Percentiles rank a stretch among this genome's conserved stretches.
phyloP scores from a whole-genome alignment of 306 rosid genomes.

The Prunus davidiana region DNA sequence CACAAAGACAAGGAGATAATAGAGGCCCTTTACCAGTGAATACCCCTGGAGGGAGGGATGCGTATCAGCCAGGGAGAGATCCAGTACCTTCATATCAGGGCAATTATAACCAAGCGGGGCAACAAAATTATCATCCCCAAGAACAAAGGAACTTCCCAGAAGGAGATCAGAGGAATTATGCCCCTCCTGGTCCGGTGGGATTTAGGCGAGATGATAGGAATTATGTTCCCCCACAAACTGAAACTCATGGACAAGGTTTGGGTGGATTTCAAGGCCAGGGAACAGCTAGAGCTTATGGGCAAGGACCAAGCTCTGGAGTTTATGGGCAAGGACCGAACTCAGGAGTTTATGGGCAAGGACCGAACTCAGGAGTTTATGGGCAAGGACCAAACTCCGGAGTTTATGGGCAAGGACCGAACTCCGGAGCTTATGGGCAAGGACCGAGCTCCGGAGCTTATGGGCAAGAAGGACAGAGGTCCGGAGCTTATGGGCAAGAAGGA shows the following conservation, averaged over 20 bases:
- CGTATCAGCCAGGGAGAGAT: constrained; percentile 28
- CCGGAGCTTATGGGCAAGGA: background rate
- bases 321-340: background rate
- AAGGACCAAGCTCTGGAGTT: background rate
- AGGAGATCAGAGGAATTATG: constrained; percentile 38
- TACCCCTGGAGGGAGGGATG: constrained; percentile 39
- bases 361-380: background rate
- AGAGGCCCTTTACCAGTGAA: constrained; percentile 35
- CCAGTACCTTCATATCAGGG: constrained; percentile 49
- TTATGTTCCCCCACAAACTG: constrained; percentile 27
- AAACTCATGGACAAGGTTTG: constrained; percentile 10
- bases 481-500: background rate
- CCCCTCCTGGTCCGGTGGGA: constrained; percentile 49
- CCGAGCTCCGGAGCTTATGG: background rate
- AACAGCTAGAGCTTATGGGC: background rate
- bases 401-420: background rate
- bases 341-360: background rate
- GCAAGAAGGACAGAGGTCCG: background rate
- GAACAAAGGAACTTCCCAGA: constrained; percentile 44
- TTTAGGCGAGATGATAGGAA: constrained; percentile 26
- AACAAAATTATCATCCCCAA: constrained; percentile 23
- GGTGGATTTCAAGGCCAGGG: background rate
- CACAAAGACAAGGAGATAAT: constrained; percentile 50
- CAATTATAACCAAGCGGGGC: constrained; percentile 40
- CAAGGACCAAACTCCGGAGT: background rate